Evolutionary conservation across 2,329 filamentous ascomycete genomes (phyloP).

Genomic region (Didymella exigua): DNA sequence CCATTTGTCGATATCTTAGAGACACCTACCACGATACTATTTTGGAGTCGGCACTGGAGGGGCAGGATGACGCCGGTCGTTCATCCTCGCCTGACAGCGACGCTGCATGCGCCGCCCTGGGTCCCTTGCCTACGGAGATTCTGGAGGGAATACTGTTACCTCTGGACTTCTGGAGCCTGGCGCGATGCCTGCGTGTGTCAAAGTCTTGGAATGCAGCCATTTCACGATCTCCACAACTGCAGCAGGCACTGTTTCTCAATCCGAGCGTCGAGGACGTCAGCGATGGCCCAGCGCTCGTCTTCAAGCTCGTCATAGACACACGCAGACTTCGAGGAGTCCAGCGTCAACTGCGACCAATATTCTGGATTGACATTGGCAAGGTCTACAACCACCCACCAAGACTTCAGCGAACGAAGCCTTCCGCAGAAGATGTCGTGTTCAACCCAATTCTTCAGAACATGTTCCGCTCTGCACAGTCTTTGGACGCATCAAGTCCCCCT

Average conservation of each 20-base stretch:
- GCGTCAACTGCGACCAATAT: conserved; percentile 8
- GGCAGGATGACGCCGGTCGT: conserved; percentile 11
- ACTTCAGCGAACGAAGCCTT: conserved; percentile 1
- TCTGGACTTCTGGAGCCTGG: conserved; percentile 18
- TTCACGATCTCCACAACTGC: conserved; percentile 13
- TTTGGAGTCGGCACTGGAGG: conserved; percentile 8
- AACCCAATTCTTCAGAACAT: conserved; percentile 17
- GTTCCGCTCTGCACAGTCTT: conserved; percentile 8
- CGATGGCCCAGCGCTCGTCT: conserved; percentile 14
- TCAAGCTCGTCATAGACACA: conserved; percentile 18
- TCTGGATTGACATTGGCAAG: conserved; percentile 13
- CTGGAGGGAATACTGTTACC: conserved; percentile 8
- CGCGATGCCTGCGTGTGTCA: conserved; percentile 14
- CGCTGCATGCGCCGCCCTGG: neutral
- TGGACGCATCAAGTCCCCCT: conserved; percentile 2
- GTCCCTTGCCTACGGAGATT: conserved; percentile 13
- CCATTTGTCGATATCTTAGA: conserved; percentile 12
- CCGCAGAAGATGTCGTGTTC: conserved; percentile 7
- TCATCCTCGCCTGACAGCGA: conserved; percentile 3
- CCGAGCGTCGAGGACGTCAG: conserved; percentile 1
- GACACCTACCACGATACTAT: conserved; percentile 7
- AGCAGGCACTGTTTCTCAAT: conserved; percentile 14
- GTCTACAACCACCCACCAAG: neutral
- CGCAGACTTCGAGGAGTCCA: conserved; percentile 1
- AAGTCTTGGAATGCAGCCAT: conserved; percentile 12